phyloP scores from a whole-genome alignment of 75 land plant species.

The Cupressus sempervirens region DNA sequence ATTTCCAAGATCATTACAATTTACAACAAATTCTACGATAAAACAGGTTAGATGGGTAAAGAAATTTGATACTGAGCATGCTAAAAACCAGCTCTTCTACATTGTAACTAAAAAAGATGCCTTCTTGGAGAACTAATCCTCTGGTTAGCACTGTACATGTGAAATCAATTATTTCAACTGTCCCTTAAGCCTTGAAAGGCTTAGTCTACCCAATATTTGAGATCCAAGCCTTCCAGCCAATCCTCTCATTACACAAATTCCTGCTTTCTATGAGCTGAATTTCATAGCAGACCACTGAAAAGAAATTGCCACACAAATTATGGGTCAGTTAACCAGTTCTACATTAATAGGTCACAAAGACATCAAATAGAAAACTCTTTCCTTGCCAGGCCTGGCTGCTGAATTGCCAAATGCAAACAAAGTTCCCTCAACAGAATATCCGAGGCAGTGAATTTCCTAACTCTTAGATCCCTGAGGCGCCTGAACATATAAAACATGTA shows the following conservation, averaged over 20 bases:
- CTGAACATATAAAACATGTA: neutral
- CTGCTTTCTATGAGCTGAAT: slow-evolving; percentile 11
- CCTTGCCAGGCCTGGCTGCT: neutral
- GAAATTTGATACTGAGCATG: neutral
- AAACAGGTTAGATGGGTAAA: neutral
- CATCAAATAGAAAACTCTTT: slow-evolving; percentile 1
- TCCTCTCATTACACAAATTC: neutral
- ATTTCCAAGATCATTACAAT: neutral
- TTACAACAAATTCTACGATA: neutral
- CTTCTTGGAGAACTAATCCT: neutral
- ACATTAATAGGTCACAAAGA: neutral
- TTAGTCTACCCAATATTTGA: slow-evolving; percentile 3
- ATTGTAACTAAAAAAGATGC: neutral
- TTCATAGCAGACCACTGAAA: neutral
- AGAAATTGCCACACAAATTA: neutral
- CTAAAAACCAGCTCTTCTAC: neutral
- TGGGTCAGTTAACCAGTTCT: neutral
- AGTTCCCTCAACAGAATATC: neutral
- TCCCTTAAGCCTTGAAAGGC: neutral
- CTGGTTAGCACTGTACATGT: neutral
- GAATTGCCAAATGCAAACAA: neutral
- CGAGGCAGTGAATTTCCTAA: neutral
- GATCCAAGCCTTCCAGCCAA: neutral
- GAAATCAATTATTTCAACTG: slow-evolving; percentile 8
- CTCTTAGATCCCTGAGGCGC: slow-evolving; percentile 2